Evolutionary conservation across 805 yeast genomes (phyloP).

Genomic region (Wickerhamomyces queroliae): DNA sequence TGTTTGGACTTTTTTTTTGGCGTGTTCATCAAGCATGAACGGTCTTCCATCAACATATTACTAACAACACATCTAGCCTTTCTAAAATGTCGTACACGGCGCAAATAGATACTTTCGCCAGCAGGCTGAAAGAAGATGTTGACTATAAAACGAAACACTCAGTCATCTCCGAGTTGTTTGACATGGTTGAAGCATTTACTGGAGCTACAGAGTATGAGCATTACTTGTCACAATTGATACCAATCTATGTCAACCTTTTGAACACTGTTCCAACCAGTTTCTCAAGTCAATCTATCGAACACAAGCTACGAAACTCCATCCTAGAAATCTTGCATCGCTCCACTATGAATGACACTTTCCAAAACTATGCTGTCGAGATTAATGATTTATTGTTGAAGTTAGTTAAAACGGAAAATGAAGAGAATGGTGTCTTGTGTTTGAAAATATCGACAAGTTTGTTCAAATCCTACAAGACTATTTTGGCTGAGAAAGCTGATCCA

Average conservation of each 20-base stretch:
- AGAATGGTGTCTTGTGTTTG: constrained; percentile 88
- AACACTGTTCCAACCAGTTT: constrained; percentile 71
- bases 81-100: constrained; percentile 28
- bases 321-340: constrained; percentile 78
- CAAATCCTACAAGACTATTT: constrained; percentile 67
- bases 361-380: constrained; percentile 58
- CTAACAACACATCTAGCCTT: background rate
- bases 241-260: constrained; percentile 59
- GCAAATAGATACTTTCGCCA: constrained; percentile 65
- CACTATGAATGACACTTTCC: constrained; percentile 76
- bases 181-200: constrained; percentile 78
- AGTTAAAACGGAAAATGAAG: constrained; percentile 82
- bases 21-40: too few relatives aligned
- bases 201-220: constrained; percentile 77
- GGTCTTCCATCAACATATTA: too few relatives aligned
- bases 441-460: constrained; percentile 81
- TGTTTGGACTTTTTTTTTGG: too few relatives aligned
- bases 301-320: constrained; percentile 70
- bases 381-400: constrained; percentile 54
- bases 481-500: constrained; percentile 67
- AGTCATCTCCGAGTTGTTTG: constrained; percentile 75
- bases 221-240: constrained; percentile 64
- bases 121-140: constrained; percentile 46
- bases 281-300: constrained; percentile 57
- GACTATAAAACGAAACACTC: constrained; percentile 62